Conservation (phyloP, 2,329 filamentous ascomycete genomes). For the Monosporascus sp. region DNA sequence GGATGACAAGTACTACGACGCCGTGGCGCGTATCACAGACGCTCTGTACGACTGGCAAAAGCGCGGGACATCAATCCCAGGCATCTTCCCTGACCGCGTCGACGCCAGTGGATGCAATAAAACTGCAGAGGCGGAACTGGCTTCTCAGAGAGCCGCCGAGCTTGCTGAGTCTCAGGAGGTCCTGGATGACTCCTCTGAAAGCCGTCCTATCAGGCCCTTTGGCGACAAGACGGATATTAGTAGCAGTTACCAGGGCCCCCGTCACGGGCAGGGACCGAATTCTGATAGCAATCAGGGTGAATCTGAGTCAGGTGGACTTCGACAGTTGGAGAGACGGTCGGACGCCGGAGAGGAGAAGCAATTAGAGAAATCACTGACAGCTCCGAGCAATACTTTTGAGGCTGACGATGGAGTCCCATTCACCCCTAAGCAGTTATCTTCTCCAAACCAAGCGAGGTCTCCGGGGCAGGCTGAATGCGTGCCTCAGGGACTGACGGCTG, state of each 20-base stretch:
- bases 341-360: background rate
- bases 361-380: background rate
- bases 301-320: background rate
- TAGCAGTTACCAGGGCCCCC: background rate
- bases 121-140: constrained; percentile 37
- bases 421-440: background rate
- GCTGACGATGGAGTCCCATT: background rate
- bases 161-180: constrained; percentile 10
- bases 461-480: constrained; percentile 40
- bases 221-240: background rate
- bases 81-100: constrained; percentile 73
- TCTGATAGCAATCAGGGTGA: background rate
- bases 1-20: constrained; percentile 81
- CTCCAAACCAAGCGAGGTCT: background rate
- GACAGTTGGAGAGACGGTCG: background rate
- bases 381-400: background rate
- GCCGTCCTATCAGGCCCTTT: background rate
- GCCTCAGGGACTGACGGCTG: constrained; percentile 52
- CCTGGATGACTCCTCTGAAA: background rate
- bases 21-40: constrained; percentile 78
- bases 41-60: constrained; percentile 71
- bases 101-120: constrained; percentile 76
- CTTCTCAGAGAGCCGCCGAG: constrained; percentile 23
- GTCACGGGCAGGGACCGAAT: background rate
- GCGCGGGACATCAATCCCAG: constrained; percentile 61